A percentile compares a stretch with the other conserved stretches of the same genome.
Conservation (phyloP, 768 basidiomycete species). For the Grammothele lineata region DNA sequence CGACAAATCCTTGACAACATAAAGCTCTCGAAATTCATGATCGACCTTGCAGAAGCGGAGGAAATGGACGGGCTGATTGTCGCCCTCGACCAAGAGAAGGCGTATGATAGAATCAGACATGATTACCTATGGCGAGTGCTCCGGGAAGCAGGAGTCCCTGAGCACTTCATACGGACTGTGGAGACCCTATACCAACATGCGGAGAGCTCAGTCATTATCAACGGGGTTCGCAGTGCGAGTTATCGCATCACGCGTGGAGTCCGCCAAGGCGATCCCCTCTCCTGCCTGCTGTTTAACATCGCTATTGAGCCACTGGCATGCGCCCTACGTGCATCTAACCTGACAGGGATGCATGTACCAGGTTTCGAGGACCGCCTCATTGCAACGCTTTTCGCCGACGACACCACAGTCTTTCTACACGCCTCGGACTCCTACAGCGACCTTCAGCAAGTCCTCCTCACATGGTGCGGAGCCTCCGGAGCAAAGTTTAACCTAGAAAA, state of each 20-base stretch:
- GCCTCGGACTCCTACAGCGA: neutral
- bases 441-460: neutral
- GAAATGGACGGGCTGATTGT: constrained; percentile 11
- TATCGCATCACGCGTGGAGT: constrained; percentile 30
- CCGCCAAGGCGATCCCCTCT: constrained; percentile 31
- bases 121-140: constrained; percentile 10
- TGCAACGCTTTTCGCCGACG: constrained; percentile 24
- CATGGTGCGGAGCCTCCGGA: neutral
- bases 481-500: neutral
- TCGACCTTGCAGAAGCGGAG: constrained; percentile 3
- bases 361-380: constrained; percentile 6
- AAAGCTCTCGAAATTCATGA: constrained; percentile 18
- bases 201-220: constrained; percentile 28
- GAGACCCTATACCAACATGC: constrained; percentile 27
- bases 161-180: constrained; percentile 20
- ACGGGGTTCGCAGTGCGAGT: constrained; percentile 23
- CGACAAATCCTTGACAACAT: constrained; percentile 31
- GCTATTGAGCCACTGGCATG: constrained; percentile 29
- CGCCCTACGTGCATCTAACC: constrained; percentile 8
- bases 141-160: neutral
- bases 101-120: constrained; percentile 15
- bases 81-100: constrained; percentile 17
- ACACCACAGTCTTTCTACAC: constrained; percentile 26
- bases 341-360: constrained; percentile 19
- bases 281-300: constrained; percentile 28